These are phyloP conservation scores for Castanea crenata DNA, from an alignment of 306 rosid genomes.

Conservation along the genomic window DNA sequence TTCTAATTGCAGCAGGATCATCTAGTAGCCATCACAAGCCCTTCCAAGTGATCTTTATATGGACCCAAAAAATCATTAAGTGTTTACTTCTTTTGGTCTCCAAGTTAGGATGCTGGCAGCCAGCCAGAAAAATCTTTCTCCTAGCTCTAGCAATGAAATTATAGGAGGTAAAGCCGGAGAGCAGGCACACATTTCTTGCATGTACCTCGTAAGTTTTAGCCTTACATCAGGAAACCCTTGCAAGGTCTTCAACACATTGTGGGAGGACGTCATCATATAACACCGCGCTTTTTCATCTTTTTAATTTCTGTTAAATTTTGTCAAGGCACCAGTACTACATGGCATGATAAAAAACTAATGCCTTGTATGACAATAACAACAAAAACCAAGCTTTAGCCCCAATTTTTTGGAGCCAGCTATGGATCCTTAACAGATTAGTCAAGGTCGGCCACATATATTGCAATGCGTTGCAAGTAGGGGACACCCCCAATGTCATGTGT, in stretches of 20 bases:
- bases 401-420: too few relatives aligned
- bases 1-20: neutral
- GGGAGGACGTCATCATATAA: neutral
- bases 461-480: too few relatives aligned
- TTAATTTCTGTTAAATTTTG: neutral
- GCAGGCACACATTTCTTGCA: neutral
- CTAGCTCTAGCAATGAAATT: neutral
- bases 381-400: too few relatives aligned
- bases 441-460: too few relatives aligned
- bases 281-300: neutral
- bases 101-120: neutral
- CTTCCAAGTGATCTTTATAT: neutral
- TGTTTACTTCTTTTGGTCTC: neutral
- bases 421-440: too few relatives aligned
- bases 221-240: neutral
- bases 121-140: neutral
- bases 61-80: neutral
- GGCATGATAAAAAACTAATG: neutral
- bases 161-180: neutral
- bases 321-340: constrained; percentile 12
- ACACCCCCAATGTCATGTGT: neutral
- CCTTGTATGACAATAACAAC: neutral
- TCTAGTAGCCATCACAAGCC: neutral
- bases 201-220: constrained; percentile 1
- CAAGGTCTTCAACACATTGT: neutral